Base-by-base conservation (phyloP, 2,329 filamentous ascomycete genomes). In the Hawksworthiomyces lignivorus region DNA sequence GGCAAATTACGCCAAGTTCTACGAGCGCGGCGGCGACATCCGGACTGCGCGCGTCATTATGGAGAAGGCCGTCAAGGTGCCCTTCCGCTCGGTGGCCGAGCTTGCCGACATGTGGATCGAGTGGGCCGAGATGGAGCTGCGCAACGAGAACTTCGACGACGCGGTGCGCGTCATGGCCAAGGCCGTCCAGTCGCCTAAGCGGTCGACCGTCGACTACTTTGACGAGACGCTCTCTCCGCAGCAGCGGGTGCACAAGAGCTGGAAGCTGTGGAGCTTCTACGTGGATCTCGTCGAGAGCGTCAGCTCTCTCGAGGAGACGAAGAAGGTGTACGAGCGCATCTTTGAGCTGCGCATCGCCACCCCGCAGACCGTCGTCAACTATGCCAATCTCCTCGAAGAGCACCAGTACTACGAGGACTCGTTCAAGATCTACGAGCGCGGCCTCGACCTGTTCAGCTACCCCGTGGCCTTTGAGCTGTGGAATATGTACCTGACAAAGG, bases 191-290 rank as follows among this genome's bases (percentile, higher is more conserved):
- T 87, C 92, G n/a, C 89, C 92, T 0, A 97, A 97, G 63, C 73
- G 87, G 50, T 96, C 90, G n/a, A 94, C 81, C 3, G 88, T 98
- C n/a, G 92, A 98, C 66, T 98, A 97, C 60, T 98, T 97, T 56
- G 92, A 98, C 59, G 94, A 98, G 59, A 87, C 78, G 0, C 69
- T 98, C 7, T 88, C 87, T 2, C 90, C 92, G 4, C 92, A 98
- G 60, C 92, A 97, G 66, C 79, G 94, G 48, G 86, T 98, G 4
- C 92, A 98, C 68, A 98, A 98, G 71, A 95, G 87, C 59, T 98
- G 92, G 92, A 98, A 97, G 62, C 67, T 98, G 10, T 98, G 92
- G 92, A 95, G 88, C 63, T 98, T 98, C 69, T 98, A 98, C 55
- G 89, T 98, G 30, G 92, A 98, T 60, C 76, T 98, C 2, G 89